phyloP scores from a whole-genome alignment of 768 basidiomycete species.

The Leccinum variicolor region DNA sequence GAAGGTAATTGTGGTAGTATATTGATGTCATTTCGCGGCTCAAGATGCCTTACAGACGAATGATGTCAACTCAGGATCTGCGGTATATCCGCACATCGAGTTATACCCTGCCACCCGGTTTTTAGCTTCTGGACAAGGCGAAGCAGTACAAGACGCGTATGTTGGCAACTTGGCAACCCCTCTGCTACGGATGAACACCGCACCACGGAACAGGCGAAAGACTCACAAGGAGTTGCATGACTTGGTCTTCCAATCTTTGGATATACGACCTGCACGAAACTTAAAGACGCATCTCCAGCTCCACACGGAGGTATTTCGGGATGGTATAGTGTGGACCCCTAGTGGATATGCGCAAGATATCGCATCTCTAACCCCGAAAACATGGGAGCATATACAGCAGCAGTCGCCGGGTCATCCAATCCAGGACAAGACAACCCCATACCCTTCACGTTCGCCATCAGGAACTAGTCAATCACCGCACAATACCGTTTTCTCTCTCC shows the following conservation, averaged over 20 bases:
- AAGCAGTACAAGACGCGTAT: not conserved
- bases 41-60: not conserved
- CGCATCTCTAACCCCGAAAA: not conserved
- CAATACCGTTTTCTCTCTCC: constrained; percentile 1
- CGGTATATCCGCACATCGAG: constrained; percentile 25
- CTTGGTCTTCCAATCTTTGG: constrained; percentile 8
- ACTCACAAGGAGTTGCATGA: constrained; percentile 22
- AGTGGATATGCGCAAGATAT: constrained; percentile 25
- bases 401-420: not conserved
- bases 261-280: constrained; percentile 4
- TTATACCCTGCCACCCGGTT: constrained; percentile 14
- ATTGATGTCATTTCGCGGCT: not conserved
- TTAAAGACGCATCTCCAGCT: constrained; percentile 37
- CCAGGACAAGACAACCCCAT: not conserved
- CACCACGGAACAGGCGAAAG: constrained; percentile 12
- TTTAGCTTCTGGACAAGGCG: not conserved
- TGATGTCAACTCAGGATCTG: not conserved
- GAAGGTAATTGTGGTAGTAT: constrained; percentile 8
- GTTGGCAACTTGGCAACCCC: not conserved
- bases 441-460: constrained; percentile 14
- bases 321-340: constrained; percentile 27
- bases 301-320: constrained; percentile 31
- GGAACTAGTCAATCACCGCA: constrained; percentile 12
- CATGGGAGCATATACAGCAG: not conserved
- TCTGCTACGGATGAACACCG: not conserved